phyloP scores from a whole-genome alignment of 1,284 basidiomycete genomes.

The Sutorius eximius region DNA sequence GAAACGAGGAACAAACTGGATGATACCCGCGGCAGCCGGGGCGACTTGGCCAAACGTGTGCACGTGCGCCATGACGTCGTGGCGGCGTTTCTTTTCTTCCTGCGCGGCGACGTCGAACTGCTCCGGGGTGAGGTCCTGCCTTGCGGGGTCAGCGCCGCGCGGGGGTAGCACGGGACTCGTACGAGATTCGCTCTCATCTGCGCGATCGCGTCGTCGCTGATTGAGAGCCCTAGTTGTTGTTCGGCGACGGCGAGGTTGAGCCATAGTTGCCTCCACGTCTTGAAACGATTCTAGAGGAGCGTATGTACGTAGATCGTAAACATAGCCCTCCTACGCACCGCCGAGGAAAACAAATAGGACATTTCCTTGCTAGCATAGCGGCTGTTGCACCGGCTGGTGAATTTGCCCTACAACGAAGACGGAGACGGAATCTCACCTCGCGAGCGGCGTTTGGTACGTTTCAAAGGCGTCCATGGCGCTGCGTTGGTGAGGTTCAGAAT shows the following conservation, averaged over 20 bases:
- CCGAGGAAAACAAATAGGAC: conserved; percentile 92
- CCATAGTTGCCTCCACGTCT: conserved; percentile 97
- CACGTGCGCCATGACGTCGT: conserved; percentile 99
- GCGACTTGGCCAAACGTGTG: conserved; percentile 95
- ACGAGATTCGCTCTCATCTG: conserved; percentile 94
- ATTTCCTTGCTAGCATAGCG: conserved; percentile 99
- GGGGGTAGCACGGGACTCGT: conserved; percentile 24
- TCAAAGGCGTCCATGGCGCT: conserved; percentile 60
- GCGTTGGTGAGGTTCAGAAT: neutral
- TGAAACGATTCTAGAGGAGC: conserved; percentile 79
- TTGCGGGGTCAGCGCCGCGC: neutral
- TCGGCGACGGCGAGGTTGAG: conserved; percentile 95
- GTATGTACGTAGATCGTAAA: neutral
- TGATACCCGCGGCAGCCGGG: conserved; percentile 95
- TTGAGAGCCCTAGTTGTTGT: conserved; percentile 91
- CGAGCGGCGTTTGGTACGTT: conserved; percentile 73
- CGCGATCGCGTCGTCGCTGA: conserved; percentile 87
- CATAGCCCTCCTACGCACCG: conserved; percentile 48
- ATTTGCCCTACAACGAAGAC: no score
- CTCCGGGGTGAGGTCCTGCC: conserved; percentile 76
- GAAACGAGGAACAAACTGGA: conserved; percentile 62
- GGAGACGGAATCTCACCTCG: conserved; percentile 48
- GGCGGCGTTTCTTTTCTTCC: conserved; percentile 97
- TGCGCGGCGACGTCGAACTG: conserved; percentile 92
- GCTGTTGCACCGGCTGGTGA: conserved; percentile 42